Evolutionary conservation across 139 green algal genomes (phyloP).

Genomic region (Micractinium conductrix): DNA sequence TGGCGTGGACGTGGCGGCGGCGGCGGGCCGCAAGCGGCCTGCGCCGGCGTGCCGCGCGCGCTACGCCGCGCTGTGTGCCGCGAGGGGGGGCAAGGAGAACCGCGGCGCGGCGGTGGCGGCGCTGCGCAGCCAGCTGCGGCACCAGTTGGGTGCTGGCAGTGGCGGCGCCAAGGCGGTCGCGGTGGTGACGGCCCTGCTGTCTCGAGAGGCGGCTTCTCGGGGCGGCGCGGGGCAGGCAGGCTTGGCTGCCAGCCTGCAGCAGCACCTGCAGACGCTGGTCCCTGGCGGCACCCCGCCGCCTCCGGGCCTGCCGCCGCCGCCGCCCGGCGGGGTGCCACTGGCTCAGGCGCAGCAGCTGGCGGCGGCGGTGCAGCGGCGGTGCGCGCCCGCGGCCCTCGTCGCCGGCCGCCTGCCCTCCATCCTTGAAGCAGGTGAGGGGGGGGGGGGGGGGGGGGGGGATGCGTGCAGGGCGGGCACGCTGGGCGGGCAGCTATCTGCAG

Average conservation of each 20-base stretch:
- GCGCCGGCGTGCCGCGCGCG: not conserved
- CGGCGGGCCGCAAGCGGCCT: not conserved
- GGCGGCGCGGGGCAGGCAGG: not conserved
- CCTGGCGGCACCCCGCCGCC: not conserved
- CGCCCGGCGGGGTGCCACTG: not conserved
- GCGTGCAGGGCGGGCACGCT: not conserved
- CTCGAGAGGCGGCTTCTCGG: not conserved
- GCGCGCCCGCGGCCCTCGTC: conserved; percentile 16
- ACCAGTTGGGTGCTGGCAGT: not conserved
- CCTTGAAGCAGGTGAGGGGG: not conserved
- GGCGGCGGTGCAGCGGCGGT: conserved; percentile 15
- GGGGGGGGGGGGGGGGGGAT: not conserved
- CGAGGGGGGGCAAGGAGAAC: not conserved
- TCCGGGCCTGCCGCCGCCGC: not conserved
- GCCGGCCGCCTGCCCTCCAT: not conserved
- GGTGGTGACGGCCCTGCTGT: not conserved
- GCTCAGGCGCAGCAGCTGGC: not conserved
- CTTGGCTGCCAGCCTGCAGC: not conserved
- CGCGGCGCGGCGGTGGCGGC: not conserved
- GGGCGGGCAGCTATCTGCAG: not conserved
- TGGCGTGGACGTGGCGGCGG: not conserved
- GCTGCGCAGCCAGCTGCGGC: conserved; percentile 3
- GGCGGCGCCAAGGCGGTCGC: not conserved
- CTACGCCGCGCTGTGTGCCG: conserved; percentile 5
- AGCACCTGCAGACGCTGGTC: not conserved